A percentile compares a stretch with the other conserved stretches of the same genome.
phyloP scores from a whole-genome alignment of 1,284 basidiomycete species.

The Trichosporon coremiiforme region DNA sequence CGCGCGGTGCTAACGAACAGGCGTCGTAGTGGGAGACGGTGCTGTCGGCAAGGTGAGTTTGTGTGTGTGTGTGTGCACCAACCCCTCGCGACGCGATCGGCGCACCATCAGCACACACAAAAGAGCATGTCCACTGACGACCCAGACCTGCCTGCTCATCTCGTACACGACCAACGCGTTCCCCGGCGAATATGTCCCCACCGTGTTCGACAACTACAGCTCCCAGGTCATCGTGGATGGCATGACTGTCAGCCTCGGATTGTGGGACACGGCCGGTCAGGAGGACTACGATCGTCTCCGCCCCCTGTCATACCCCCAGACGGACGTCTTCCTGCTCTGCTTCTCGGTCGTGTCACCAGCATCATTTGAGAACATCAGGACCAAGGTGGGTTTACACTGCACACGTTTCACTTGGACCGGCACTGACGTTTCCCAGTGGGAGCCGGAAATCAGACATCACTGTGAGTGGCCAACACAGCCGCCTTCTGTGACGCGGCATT shows the following conservation, averaged over 20 bases:
- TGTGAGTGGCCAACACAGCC: slow-evolving; percentile 36
- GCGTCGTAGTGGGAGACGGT: slow-evolving; percentile 97
- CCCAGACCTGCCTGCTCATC: slow-evolving; percentile 90
- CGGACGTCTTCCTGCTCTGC: slow-evolving; percentile 98
- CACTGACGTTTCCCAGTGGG: slow-evolving; percentile 49
- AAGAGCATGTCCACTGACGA: neutral
- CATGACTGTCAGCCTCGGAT: slow-evolving; percentile 93
- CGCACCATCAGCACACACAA: no score
- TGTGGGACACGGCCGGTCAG: slow-evolving; percentile 99
- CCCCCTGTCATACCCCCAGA: slow-evolving; percentile 97
- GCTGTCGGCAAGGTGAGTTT: slow-evolving; percentile 91
- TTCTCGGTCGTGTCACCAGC: slow-evolving; percentile 97
- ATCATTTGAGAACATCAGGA: slow-evolving; percentile 97
- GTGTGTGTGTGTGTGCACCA: slow-evolving; percentile 6
- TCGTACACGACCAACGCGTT: slow-evolving; percentile 90
- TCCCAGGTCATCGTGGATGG: slow-evolving; percentile 93
- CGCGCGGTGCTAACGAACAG: slow-evolving; percentile 34
- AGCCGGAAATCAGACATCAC: slow-evolving; percentile 57
- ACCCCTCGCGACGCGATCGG: slow-evolving; percentile 9
- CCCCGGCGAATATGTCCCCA: slow-evolving; percentile 95
- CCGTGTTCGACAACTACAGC: slow-evolving; percentile 62
- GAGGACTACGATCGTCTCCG: slow-evolving; percentile 88
- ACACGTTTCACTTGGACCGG: neutral
- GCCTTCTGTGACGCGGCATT: neutral
- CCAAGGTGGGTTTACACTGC: slow-evolving; percentile 66